Conservation (phyloP, 108 stramenopile species). For the Chaetoceros tenuissimus region DNA sequence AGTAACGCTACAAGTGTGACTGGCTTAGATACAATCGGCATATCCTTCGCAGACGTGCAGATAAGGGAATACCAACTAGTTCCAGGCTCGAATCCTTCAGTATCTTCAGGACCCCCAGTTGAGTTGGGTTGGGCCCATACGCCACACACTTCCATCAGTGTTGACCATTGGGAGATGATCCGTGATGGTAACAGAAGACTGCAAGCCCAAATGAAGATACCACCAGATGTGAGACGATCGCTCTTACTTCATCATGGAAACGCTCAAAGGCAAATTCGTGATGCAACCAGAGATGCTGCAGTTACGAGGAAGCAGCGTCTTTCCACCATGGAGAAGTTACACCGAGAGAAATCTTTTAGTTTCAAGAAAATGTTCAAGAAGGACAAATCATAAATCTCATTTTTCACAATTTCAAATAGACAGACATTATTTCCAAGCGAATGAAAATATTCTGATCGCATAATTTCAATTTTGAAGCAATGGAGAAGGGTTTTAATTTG, state of each 20-base stretch:
- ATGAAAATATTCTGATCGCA: too few species aligned
- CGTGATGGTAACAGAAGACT: neutral
- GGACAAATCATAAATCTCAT: too few species aligned
- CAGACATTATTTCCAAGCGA: too few species aligned
- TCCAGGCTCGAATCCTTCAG: slow-evolving; percentile 36
- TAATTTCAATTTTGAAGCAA: too few species aligned
- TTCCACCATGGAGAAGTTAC: neutral
- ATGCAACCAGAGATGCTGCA: neutral
- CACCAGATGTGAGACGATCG: neutral
- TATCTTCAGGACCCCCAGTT: slow-evolving; percentile 31
- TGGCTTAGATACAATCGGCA: neutral
- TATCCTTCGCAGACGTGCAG: slow-evolving; percentile 18
- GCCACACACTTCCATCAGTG: neutral
- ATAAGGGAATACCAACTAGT: slow-evolving; percentile 40
- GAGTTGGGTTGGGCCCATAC: slow-evolving; percentile 21
- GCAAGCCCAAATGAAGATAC: neutral
- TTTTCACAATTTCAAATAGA: too few species aligned
- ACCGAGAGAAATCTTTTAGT: too few species aligned
- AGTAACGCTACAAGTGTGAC: neutral
- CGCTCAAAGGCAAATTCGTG: neutral
- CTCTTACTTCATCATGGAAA: neutral
- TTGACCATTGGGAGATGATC: neutral
- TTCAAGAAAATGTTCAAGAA: too few species aligned
- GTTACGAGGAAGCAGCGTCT: neutral
- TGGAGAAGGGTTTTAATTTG: too few species aligned